Evolutionary conservation across 495 filamentous ascomycete species (phyloP), one percentile per base, ranked within the genome.

Genomic region (Xylaria curta): DNA sequence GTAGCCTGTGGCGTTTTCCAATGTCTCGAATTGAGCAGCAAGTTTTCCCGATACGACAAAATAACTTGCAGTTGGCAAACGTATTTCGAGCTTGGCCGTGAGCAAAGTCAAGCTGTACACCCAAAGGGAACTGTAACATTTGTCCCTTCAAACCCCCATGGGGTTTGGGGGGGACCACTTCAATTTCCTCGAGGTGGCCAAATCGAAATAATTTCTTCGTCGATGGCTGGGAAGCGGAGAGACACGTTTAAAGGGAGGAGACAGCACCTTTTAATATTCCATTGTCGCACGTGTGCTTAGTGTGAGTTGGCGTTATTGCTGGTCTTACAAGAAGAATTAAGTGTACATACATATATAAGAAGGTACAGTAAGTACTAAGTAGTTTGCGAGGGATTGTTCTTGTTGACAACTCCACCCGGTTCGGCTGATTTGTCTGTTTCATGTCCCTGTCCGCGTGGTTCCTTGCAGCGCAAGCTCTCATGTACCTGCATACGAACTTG

Each of bases 401-500:
- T 40, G 42, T 46, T 63, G 68, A 47, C 58, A 62, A 40, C 58
- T 36, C 68, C 56, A 62, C 68, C 28, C 21, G 8, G 28, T 62
- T 63, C 58, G 54, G 38, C 68, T 46, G 54, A 61, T 63, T 69
- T 40, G 66, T 44, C 40, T 36, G 53, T 56, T 69, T 47, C 53
- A 54, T 40, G 17, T 26, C 40, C 38, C 31, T 58, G 66, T 56
- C 66, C 56, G 56, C 54, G 54, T n/a, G 66, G 28, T 69, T 61
- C 66, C 66, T 69, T 69, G 66, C 66, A 69, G 66, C 65, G 1
- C 40, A 17, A 56, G 36, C 44, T 33, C n/a, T 46, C 28, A 21
- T 67, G 65, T 67, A 67, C 65, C 65, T 67, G 65, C 65, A 67
- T 67, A 44, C 49, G 65, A 53, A 56, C 65, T 56, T 56, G 47